Base-by-base conservation (phyloP, 768 basidiomycete species). In the Kockovaella imperatae region DNA sequence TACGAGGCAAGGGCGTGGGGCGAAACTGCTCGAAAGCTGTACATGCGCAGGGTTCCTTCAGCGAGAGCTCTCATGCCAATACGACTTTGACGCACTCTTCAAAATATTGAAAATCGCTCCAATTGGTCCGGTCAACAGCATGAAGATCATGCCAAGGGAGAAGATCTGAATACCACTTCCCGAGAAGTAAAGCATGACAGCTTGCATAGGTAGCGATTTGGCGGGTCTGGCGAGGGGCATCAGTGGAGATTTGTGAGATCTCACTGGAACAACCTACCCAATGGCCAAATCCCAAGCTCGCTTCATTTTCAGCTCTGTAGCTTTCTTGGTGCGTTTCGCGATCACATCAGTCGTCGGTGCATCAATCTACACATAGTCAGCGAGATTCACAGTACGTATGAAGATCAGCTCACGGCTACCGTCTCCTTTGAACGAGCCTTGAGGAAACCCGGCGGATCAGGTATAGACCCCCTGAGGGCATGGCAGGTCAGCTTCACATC, bases 131-230 rank as follows among this genome's bases (percentile, higher is more conserved):
- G 87, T 75, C 49, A 96, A 78, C 11, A 96, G 77, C 87, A 91
- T 90, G 65, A 88, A 83, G 18, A 96, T 84, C 69, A 90, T 91
- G 28, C 91, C 89, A 76, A 96, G 87, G 73, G 88, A 91, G 71
- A 96, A 95, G 35, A 96, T 84, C 72, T 96, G 91, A 13, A 96
- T 84, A 42, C 88, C 87, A 11, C 87, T 83, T 29, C 91, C 91
- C 18, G 89, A 91, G 86, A 96, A 93, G 79, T 96, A 96, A 28
- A 96, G 77, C 91, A 96, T 96, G 74, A 96, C 85, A 4, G 84
- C 88, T 64, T 96, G 89, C 91, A 95, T 95, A 3, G 90, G 90
- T 23, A 96, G 77, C 13, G 82, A 81, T 72, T 96, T 95, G 28
- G 86, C 87, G 1, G 90, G 90, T 3, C 69, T 70, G 52, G 14